phyloP scores from a whole-genome alignment of 805 yeast genomes.

The Spathaspora girioi region DNA sequence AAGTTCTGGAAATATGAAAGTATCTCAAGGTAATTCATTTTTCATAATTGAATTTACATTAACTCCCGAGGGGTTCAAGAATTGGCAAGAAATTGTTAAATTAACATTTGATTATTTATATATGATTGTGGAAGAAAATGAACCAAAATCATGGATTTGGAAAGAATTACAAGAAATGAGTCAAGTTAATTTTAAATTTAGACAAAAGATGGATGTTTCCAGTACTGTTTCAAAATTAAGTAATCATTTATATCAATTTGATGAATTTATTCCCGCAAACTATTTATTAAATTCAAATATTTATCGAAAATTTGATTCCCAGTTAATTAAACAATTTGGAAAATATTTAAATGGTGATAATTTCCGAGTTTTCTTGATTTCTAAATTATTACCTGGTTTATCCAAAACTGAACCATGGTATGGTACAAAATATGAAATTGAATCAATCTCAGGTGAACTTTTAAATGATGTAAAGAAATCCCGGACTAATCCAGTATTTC shows the following conservation, averaged over 20 bases:
- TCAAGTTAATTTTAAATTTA: constrained; percentile 69
- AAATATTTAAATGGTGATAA: constrained; percentile 53
- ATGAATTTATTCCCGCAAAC: constrained; percentile 55
- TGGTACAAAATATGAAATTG: constrained; percentile 71
- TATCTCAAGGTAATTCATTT: constrained; percentile 63
- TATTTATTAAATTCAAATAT: constrained; percentile 56
- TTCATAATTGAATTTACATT: constrained; percentile 73
- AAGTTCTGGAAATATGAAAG: constrained; percentile 66
- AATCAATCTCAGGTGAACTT: constrained; percentile 40
- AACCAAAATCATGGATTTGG: constrained; percentile 77
- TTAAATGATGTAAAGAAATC: constrained; percentile 24
- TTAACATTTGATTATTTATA: constrained; percentile 71
- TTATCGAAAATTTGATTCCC: constrained; percentile 56
- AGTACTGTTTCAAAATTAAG: constrained; percentile 71
- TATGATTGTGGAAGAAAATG: constrained; percentile 43
- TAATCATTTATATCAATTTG: constrained; percentile 50
- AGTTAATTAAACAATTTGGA: constrained; percentile 47
- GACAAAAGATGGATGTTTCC: constrained; percentile 71
- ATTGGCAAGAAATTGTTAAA: constrained; percentile 59
- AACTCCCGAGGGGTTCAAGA: constrained; percentile 64
- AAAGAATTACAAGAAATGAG: constrained; percentile 72
- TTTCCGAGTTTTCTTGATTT: constrained; percentile 56
- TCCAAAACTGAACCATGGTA: constrained; percentile 75
- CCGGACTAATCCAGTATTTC: constrained; percentile 32
- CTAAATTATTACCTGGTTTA: constrained; percentile 44